Base-by-base conservation (phyloP, 495 filamentous ascomycete species). In the Saxispiralis lemnorum region DNA sequence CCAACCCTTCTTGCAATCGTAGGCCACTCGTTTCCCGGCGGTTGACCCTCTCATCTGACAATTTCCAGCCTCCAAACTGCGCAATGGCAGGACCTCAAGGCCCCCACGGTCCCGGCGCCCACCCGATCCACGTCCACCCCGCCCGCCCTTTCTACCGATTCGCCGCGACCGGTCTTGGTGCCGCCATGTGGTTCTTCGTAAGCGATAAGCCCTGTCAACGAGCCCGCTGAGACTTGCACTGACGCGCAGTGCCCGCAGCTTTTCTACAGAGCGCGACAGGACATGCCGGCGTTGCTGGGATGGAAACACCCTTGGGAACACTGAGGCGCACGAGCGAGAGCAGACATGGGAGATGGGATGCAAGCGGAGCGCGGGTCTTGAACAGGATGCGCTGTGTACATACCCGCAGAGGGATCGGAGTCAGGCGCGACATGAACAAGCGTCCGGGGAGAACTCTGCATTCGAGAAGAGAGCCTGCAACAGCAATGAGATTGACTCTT, bases 101-200 rank as follows among this genome's bases (percentile, higher is more conserved):
- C 46, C 17, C 14, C 32, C 38, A 18, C 39, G 34, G 42, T 41
- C 46, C 35, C 43, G 47, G 70, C 58, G 69, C 64, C 57, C 81
- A 84, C 60, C 81, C 81, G 39, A 68, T 83, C 53, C 75, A 82
- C 59, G 59, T 83, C 52, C 78, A 81, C 59, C 78, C 78, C 6
- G 69, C 67, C 31, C 76, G 81, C 42, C 77, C 74, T 41, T 56
- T 93, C 55, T 92, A 96, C 65, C 72, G 83, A 56, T 80, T 82
- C 58, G 68, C 77, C 34, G 89, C 82, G 35, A 95, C 83, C 20
- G 79, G 75, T 41, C 65, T 99, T 39, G 83, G 85, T 47, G 89
- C 89, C 16, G 81, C 78, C 66, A 99, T 96, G 92, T 99, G 89
- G 89, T 96, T 96, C 66, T 96, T 86, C 63, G 89, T 97, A 72